Evolutionary conservation across 495 filamentous ascomycete genomes (phyloP), one percentile per base, ranked within the genome.

Genomic region (Elasticomyces elasticus): DNA sequence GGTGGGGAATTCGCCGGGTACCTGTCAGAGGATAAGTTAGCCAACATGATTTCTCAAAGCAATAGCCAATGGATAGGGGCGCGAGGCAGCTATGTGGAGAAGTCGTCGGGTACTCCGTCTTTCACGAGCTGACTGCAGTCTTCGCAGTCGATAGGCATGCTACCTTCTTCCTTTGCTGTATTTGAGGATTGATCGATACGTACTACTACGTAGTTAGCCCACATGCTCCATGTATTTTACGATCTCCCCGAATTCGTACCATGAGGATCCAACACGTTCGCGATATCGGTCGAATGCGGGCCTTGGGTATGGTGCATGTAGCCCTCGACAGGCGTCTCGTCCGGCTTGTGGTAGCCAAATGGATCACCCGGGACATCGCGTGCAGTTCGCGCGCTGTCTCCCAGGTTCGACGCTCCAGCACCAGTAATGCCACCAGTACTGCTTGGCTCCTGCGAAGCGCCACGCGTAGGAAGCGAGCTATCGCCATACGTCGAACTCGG

Each of bases 181-280:
- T n/a, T n/a, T n/a, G n/a, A n/a, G n/a, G n/a, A n/a, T n/a, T n/a
- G n/a, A n/a, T n/a, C n/a, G n/a, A n/a, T n/a, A n/a, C n/a, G n/a
- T n/a, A n/a, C n/a, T n/a, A n/a, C n/a, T n/a, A n/a, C n/a, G n/a
- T n/a, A n/a, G n/a, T n/a, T n/a, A n/a, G n/a, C n/a, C n/a, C n/a
- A n/a, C n/a, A n/a, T n/a, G n/a, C n/a, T n/a, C n/a, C n/a, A n/a
- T n/a, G n/a, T n/a, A n/a, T n/a, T n/a, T n/a, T n/a, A n/a, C n/a
- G n/a, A n/a, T n/a, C n/a, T n/a, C n/a, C n/a, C n/a, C n/a, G n/a
- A n/a, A n/a, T n/a, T n/a, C n/a, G n/a, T n/a, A n/a, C n/a, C n/a
- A n/a, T 55, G 52, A 17, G 50, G 45, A 31, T 54, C 52, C 1
- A 55, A 35, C 23, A 26, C 24, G 40, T 54, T 54, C n/a, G 51